phyloP scores from a whole-genome alignment of 2,329 filamentous ascomycete species.

The Rhynchosporium agropyri region DNA sequence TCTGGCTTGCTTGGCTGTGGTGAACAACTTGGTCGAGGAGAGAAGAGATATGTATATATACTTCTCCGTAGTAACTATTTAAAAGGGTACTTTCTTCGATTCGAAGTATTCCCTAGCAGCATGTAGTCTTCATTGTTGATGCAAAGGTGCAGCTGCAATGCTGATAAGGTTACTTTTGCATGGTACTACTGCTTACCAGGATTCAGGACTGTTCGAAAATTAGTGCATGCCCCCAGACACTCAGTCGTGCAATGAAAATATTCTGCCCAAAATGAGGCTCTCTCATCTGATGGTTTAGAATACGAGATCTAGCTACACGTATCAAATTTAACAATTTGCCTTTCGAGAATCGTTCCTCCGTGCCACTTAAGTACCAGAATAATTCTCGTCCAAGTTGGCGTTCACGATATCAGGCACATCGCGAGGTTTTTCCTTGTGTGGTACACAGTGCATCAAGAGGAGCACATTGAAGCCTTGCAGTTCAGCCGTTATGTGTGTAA shows the following conservation, averaged over 20 bases:
- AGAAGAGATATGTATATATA: constrained; percentile 8
- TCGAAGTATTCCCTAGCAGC: not conserved
- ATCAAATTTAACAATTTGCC: constrained; percentile 1
- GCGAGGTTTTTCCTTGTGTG: constrained; percentile 1
- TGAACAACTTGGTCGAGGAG: not conserved
- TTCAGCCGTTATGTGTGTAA: not conserved
- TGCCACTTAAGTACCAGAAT: not conserved
- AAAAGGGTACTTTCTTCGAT: not conserved
- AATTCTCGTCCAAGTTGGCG: constrained; percentile 8
- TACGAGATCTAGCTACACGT: not conserved
- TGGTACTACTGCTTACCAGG: not conserved
- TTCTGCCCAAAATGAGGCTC: not conserved
- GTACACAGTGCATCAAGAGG: constrained; percentile 7
- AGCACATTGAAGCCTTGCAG: not conserved
- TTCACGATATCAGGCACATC: constrained; percentile 7
- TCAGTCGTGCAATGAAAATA: not conserved
- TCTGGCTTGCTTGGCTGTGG: constrained; percentile 10
- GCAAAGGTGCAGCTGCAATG: constrained; percentile 2
- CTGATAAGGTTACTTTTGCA: constrained; percentile 7
- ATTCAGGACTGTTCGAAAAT: not conserved
- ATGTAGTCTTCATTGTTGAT: not conserved
- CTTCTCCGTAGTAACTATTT: not conserved
- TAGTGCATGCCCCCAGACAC: not conserved
- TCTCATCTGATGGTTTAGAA: not conserved
- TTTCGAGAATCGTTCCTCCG: not conserved